Evolutionary conservation across 306 rosid genomes (phyloP), one percentile per base, ranked within the genome.

Genomic region (Inga leiocalycina): DNA sequence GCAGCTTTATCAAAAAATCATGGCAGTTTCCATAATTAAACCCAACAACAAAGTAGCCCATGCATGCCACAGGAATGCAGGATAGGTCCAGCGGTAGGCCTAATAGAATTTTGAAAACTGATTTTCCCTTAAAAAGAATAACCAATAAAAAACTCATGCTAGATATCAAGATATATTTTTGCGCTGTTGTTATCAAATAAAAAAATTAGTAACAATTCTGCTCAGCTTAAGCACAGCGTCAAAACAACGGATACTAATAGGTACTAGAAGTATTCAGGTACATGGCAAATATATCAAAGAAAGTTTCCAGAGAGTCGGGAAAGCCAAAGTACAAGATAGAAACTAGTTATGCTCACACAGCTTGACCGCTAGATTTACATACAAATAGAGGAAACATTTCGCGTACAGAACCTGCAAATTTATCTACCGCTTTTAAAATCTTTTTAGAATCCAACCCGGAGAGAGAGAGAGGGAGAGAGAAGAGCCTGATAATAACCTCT

Each of bases 391-490:
- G 46, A 81, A 75, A 76, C 66, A 20, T 82, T 75, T 35, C 27
- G 72, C 79, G 64, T 69, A 70, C 77, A 52, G 17, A 15, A 51
- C 90, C 88, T 76, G 88, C 78, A 82, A 84, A 76, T 67, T 71
- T 44, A 75, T 59, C 81, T 77, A 66, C 82, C 74, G 57, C 71
- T 44, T 67, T 78, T 79, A 37, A 79, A 51, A 34, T 82, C 35
- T 81, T 61, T 65, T 44, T 24, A 22, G 79, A 79, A 78, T 76
- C 82, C 77, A 10, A 41, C 74, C 75, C 59, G 37, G 61, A 5
- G n/a, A 32, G 34, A 32, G 34, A 32, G 34, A 56, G 30, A 20
- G 27, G 8, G 72, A 49, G 54, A 19, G 8, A 20, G 3, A 32
- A 75, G 22, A 75, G 76, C 22, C 59, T 27, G 15, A 3, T 19